phyloP scores from a whole-genome alignment of 139 green algal species.

The Chlamydomonas applanata region DNA sequence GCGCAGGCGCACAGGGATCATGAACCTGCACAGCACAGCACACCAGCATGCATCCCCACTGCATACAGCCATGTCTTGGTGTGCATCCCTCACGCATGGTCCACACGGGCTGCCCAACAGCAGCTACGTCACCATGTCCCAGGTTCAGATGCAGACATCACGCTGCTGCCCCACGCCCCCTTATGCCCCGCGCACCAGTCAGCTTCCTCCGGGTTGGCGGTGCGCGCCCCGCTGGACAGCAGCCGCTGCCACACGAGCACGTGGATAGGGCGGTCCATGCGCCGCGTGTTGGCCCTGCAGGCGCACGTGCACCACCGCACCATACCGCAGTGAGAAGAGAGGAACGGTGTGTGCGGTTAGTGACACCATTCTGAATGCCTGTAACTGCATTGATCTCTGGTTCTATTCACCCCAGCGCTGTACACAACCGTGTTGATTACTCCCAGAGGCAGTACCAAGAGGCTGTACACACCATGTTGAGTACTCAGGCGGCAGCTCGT shows the following conservation, averaged over 20 bases:
- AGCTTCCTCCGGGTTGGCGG: slow-evolving; percentile 27
- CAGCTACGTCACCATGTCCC: too few relatives aligned
- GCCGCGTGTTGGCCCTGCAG: slow-evolving; percentile 35
- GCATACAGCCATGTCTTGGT: too few relatives aligned
- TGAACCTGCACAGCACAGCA: slow-evolving; percentile 17
- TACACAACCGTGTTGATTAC: too few relatives aligned
- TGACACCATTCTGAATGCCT: too few relatives aligned
- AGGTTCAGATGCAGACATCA: too few relatives aligned
- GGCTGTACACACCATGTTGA: slow-evolving; percentile 4
- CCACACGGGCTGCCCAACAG: too few relatives aligned
- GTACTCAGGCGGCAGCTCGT: slow-evolving; percentile 28
- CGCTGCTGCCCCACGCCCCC: too few relatives aligned
- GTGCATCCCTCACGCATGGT: too few relatives aligned
- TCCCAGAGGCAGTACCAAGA: not conserved
- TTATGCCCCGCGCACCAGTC: slow-evolving; percentile 16
- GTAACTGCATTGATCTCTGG: too few relatives aligned
- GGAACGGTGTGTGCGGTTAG: not conserved
- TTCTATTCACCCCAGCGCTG: too few relatives aligned
- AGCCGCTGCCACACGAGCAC: slow-evolving; percentile 36
- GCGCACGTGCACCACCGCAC: not conserved
- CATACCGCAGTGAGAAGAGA: not conserved
- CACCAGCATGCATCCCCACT: too few relatives aligned
- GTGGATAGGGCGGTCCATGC: slow-evolving; percentile 37
- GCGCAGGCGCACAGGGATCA: slow-evolving; percentile 34
- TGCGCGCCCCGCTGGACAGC: slow-evolving; percentile 28